These are phyloP conservation scores for Gleditsia sinensis DNA, from an alignment of 306 rosid species.

Conservation along the genomic window DNA sequence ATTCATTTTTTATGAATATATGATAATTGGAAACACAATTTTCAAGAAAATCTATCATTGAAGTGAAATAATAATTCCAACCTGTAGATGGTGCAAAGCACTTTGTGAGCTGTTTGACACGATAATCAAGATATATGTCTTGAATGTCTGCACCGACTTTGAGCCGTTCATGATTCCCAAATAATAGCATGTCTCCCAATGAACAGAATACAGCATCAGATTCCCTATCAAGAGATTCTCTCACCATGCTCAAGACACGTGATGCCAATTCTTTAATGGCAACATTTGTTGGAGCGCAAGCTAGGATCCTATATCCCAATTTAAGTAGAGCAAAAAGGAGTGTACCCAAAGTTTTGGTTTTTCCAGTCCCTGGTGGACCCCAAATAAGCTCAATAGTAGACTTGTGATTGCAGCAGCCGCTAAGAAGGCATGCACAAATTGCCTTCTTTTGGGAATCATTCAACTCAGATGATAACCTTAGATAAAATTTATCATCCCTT, in stretches of 20 bases:
- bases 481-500: neutral
- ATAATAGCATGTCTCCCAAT: conserved; percentile 52
- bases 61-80: conserved; percentile 41
- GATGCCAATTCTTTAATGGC: conserved; percentile 57
- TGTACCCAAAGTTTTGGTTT: conserved; percentile 54
- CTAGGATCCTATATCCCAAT: conserved; percentile 51
- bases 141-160: conserved; percentile 43
- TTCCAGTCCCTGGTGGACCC: conserved; percentile 92
- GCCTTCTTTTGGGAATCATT: conserved; percentile 60
- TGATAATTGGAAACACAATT: conserved; percentile 47
- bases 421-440: conserved; percentile 48
- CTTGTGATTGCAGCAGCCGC: conserved; percentile 26
- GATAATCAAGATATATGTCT: conserved; percentile 54
- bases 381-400: conserved; percentile 53
- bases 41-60: conserved; percentile 50
- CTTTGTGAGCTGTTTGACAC: conserved; percentile 36
- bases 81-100: conserved; percentile 44
- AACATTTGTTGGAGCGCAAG: conserved; percentile 70
- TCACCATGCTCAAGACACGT: conserved; percentile 43
- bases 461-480: conserved; percentile 19
- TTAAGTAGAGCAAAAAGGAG: conserved; percentile 45
- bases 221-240: conserved; percentile 4
- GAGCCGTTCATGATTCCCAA: conserved; percentile 58
- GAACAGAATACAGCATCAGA: conserved; percentile 33
- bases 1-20: conserved; percentile 31